Evolutionary conservation across 352 stramenopile genomes (phyloP).

Genomic region (Globisporangium radiosum): DNA sequence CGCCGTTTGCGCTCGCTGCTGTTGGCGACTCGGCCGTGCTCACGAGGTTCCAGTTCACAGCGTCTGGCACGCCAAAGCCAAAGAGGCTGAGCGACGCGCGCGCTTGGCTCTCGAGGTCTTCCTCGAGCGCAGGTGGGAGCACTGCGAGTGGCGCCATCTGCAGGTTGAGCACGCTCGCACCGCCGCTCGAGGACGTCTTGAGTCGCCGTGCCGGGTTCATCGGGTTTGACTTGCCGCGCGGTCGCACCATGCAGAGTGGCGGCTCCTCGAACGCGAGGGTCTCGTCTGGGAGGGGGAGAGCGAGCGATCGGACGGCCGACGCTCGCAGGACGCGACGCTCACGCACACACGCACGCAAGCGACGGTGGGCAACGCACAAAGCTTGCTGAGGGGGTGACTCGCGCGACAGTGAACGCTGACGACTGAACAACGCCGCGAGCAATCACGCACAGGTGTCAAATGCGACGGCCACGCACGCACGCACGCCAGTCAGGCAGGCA

Average conservation of each 20-base stretch:
- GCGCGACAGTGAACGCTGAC: too few relatives aligned
- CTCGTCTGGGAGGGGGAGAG: too few relatives aligned
- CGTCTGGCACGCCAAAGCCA: constrained; percentile 50
- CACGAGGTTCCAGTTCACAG: constrained; percentile 57
- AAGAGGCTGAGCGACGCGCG: constrained; percentile 63
- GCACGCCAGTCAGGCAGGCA: not conserved
- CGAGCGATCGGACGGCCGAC: too few relatives aligned
- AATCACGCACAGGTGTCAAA: too few relatives aligned
- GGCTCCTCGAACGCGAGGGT: not conserved
- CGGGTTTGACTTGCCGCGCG: constrained; percentile 33
- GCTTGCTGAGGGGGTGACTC: too few relatives aligned
- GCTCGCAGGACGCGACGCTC: too few relatives aligned
- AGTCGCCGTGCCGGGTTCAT: constrained; percentile 13
- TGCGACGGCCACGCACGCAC: too few relatives aligned
- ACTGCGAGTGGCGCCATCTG: constrained; percentile 28
- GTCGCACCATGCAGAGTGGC: constrained; percentile 12
- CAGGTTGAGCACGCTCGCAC: constrained; percentile 20
- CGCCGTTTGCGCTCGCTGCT: not conserved
- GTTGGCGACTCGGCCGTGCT: constrained; percentile 13
- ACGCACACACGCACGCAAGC: too few relatives aligned
- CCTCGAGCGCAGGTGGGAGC: constrained; percentile 28
- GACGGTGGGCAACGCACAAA: too few relatives aligned
- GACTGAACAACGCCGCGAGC: too few relatives aligned
- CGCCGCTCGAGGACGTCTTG: constrained; percentile 9
- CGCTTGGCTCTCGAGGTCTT: constrained; percentile 58